A percentile compares a stretch with the other conserved stretches of the same genome.
phyloP scores from a whole-genome alignment of 1,139 yeast species.

The Meyerozyma guilliermondii region DNA sequence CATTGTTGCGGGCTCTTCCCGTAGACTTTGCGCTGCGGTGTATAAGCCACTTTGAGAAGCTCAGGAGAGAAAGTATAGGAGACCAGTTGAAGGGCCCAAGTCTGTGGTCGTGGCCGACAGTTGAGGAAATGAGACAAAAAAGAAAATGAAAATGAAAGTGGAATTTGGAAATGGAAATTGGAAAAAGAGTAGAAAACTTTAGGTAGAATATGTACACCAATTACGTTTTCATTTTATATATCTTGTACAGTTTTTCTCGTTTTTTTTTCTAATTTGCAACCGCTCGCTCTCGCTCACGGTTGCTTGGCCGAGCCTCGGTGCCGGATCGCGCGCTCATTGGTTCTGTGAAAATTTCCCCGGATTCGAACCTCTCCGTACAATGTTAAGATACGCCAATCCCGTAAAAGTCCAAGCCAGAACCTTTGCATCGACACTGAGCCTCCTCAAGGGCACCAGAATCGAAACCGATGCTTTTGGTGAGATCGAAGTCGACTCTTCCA shows the following conservation, averaged over 20 bases:
- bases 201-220: too few species aligned
- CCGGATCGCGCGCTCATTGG: constrained; percentile 1
- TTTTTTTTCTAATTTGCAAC: background rate
- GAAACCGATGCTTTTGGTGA: constrained; percentile 98
- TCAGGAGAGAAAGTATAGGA: constrained; percentile 13
- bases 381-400: constrained; percentile 27
- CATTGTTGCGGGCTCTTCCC: constrained; percentile 37
- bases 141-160: background rate
- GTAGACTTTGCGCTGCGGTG: constrained; percentile 34
- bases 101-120: constrained; percentile 25
- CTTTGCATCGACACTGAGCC: constrained; percentile 20
- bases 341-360: constrained; percentile 1
- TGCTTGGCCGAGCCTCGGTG: background rate
- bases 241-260: too few species aligned
- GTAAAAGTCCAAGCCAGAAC: constrained; percentile 19
- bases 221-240: too few species aligned
- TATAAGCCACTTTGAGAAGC: constrained; percentile 32
- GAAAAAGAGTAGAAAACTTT: background rate
- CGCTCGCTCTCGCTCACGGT: background rate
- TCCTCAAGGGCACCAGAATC: constrained; percentile 44
- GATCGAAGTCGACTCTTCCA: constrained; percentile 77
- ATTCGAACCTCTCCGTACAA: constrained; percentile 6
- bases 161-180: background rate
- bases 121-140: constrained; percentile 9
- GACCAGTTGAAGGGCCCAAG: constrained; percentile 1